A percentile compares a stretch with the other conserved stretches of the same genome.
phyloP scores from a whole-genome alignment of 441 rosid genomes.

The Croton laevigatus region DNA sequence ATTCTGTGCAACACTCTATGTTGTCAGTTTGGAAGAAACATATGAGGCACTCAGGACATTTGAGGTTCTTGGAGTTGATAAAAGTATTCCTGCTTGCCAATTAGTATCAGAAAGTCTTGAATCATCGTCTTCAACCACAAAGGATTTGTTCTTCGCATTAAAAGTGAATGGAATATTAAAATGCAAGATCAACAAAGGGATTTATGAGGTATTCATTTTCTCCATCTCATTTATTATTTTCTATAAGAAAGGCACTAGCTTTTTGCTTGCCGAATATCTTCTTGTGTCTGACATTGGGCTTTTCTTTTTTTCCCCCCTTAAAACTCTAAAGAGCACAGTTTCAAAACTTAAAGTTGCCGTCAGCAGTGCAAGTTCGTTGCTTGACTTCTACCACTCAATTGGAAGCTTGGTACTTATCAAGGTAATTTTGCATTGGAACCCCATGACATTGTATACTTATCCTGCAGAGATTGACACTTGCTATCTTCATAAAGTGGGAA shows the following conservation, averaged over 20 bases:
- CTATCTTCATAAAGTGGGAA: not conserved
- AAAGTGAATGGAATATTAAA: slow-evolving; percentile 61
- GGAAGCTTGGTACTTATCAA: slow-evolving; percentile 68
- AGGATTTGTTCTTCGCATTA: slow-evolving; percentile 66
- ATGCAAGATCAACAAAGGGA: slow-evolving; percentile 46
- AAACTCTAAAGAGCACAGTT: slow-evolving; percentile 41
- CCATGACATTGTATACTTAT: not conserved
- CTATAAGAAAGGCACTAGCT: not conserved
- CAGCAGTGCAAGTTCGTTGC: slow-evolving; percentile 62
- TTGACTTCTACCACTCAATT: slow-evolving; percentile 70
- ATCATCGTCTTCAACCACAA: slow-evolving; percentile 55
- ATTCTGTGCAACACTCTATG: not conserved
- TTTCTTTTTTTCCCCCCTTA: slow-evolving; percentile 15
- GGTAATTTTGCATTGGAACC: slow-evolving; percentile 42
- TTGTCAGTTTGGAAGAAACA: slow-evolving; percentile 66
- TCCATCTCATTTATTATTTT: not conserved
- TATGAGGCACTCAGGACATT: slow-evolving; percentile 76
- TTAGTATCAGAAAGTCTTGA: slow-evolving; percentile 45
- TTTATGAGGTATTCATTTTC: slow-evolving; percentile 49
- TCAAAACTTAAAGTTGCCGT: slow-evolving; percentile 60
- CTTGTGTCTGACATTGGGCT: not conserved
- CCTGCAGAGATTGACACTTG: not conserved
- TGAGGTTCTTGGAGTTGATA: slow-evolving; percentile 68
- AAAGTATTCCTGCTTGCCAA: slow-evolving; percentile 44
- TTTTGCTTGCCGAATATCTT: not conserved